Conservation (phyloP, 2,329 filamentous ascomycete genomes). For the Rosellinia necatrix region DNA sequence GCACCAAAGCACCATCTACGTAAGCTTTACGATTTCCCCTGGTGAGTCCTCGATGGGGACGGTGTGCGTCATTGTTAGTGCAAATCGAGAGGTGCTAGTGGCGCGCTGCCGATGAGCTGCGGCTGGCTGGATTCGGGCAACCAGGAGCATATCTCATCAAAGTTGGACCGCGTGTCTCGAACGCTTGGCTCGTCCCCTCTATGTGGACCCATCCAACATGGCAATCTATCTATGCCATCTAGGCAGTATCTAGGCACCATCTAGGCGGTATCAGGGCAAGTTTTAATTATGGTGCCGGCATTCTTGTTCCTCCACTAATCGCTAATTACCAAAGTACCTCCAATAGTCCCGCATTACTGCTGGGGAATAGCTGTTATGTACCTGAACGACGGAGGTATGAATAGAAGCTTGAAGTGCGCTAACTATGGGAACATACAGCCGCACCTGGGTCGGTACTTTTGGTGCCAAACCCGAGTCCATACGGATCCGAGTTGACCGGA, state of each 20-base stretch:
- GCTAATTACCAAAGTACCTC: too few species aligned
- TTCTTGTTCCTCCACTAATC: too few species aligned
- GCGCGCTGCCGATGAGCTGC: conserved; percentile 29
- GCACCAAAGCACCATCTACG: conserved; percentile 20
- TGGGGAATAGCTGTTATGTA: too few species aligned
- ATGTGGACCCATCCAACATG: neutral
- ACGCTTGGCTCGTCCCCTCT: conserved; percentile 29
- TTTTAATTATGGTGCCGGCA: neutral
- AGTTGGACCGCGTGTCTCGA: conserved; percentile 31
- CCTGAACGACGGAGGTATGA: neutral
- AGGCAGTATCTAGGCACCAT: too few species aligned
- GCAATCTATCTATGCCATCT: neutral
- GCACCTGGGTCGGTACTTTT: neutral
- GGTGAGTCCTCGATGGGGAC: conserved; percentile 12
- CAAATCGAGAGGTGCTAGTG: too few species aligned
- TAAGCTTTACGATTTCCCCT: conserved; percentile 11
- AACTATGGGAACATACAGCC: too few species aligned
- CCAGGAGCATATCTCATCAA: conserved; percentile 11
- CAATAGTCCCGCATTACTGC: too few species aligned
- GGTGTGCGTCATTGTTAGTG: conserved; percentile 38
- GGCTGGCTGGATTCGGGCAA: conserved; percentile 29
- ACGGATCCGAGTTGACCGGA: neutral
- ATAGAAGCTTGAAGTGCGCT: too few species aligned
- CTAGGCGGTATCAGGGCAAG: too few species aligned
- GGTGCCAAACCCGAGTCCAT: neutral